phyloP scores from a whole-genome alignment of 163 green algal species.

The Prototheca stagnorum region DNA sequence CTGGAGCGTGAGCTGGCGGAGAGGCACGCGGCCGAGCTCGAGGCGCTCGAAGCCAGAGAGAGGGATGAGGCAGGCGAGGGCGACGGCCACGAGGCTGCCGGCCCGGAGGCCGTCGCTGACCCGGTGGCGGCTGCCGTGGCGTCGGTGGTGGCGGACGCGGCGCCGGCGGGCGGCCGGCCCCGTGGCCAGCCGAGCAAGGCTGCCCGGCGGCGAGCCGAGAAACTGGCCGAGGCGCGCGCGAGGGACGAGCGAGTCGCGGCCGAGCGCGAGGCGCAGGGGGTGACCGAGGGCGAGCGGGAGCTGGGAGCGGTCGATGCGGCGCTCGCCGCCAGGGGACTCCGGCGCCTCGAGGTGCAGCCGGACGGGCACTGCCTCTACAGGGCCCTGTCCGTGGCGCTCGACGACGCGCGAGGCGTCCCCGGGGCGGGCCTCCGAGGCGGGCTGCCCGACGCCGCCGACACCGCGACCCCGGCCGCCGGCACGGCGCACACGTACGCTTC shows the following conservation, averaged over 20 bases:
- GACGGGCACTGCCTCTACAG: slow-evolving; percentile 95
- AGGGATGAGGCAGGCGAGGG: slow-evolving; percentile 1
- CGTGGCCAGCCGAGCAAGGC: slow-evolving; percentile 43
- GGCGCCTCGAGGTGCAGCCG: slow-evolving; percentile 57
- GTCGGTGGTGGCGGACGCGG: too few species aligned
- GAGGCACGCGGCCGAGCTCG: slow-evolving; percentile 42
- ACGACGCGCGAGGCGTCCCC: neutral
- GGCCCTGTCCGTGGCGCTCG: slow-evolving; percentile 45
- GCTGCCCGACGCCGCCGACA: neutral
- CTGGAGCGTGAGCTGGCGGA: slow-evolving; percentile 38
- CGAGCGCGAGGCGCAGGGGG: slow-evolving; percentile 53
- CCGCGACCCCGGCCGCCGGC: too few species aligned
- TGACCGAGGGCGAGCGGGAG: slow-evolving; percentile 49
- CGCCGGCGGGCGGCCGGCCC: too few species aligned
- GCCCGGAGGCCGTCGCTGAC: slow-evolving; percentile 6
- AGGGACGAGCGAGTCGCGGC: slow-evolving; percentile 63
- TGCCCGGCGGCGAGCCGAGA: slow-evolving; percentile 53
- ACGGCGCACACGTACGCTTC: slow-evolving; percentile 15
- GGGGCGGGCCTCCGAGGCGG: neutral
- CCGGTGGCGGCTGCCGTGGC: neutral
- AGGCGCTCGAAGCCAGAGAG: slow-evolving; percentile 24
- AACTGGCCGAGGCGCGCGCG: slow-evolving; percentile 49
- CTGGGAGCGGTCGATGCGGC: slow-evolving; percentile 34
- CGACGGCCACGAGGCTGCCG: slow-evolving; percentile 9
- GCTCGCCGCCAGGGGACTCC: slow-evolving; percentile 51